Percentiles rank a stretch among this genome's conserved stretches.
These are phyloP conservation scores for Macrocybe gigantea DNA, from an alignment of 768 basidiomycete species.

Conservation along the genomic window DNA sequence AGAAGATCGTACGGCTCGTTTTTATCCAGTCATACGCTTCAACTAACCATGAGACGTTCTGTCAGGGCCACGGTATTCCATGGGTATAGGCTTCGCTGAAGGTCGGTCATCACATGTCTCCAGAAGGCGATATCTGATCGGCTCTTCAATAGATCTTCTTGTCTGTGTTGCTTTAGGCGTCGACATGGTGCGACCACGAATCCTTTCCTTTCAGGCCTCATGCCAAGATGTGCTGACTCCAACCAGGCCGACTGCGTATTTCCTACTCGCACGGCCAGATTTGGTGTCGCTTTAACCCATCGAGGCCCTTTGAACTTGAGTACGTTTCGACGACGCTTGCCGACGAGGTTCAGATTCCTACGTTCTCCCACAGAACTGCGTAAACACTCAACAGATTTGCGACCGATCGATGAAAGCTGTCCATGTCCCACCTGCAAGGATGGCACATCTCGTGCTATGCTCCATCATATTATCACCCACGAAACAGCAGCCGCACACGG, in stretches of 20 bases:
- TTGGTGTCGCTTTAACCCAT: conserved; percentile 84
- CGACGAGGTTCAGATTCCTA: neutral
- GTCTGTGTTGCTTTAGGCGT: conserved; percentile 90
- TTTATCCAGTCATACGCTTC: neutral
- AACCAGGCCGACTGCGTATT: conserved; percentile 87
- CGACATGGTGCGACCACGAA: conserved; percentile 62
- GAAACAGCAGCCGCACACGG: conserved; percentile 88
- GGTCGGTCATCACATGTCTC: conserved; percentile 34
- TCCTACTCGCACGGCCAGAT: conserved; percentile 87
- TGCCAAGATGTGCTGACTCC: neutral
- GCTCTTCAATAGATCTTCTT: conserved; percentile 55
- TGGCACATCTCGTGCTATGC: conserved; percentile 63
- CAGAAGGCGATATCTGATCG: neutral
- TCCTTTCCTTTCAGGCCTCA: neutral
- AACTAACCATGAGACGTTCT: conserved; percentile 7
- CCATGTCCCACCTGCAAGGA: conserved; percentile 81
- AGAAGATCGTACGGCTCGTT: conserved; percentile 53
- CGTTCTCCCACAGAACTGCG: conserved; percentile 43
- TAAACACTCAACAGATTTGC: conserved; percentile 65
- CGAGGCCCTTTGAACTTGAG: conserved; percentile 80
- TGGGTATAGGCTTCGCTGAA: conserved; percentile 93
- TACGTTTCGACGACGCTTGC: conserved; percentile 23
- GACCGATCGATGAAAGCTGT: conserved; percentile 68
- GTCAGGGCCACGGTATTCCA: conserved; percentile 81
- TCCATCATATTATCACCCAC: conserved; percentile 71